A percentile compares a stretch with the other conserved stretches of the same genome.
These are phyloP conservation scores for Trichoderma gracile DNA, from an alignment of 2,329 filamentous ascomycete genomes.

Conservation along the genomic window DNA sequence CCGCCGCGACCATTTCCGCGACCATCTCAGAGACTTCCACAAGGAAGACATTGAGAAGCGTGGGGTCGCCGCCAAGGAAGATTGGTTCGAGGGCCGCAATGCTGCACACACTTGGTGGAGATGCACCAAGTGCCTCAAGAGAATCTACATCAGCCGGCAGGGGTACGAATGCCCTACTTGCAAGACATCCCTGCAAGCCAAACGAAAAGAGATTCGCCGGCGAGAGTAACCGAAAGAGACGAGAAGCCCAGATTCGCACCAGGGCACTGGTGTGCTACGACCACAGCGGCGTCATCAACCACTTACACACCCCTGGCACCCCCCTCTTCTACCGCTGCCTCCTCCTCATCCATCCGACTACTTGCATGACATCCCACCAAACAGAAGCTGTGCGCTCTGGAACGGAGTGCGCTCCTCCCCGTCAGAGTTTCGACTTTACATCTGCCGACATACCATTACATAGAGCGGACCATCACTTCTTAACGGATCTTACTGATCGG, in stretches of 20 bases:
- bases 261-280: not conserved
- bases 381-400: not conserved
- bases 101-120: constrained; percentile 53
- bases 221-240: constrained; percentile 27
- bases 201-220: constrained; percentile 42
- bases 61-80: constrained; percentile 39
- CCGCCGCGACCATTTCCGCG: constrained; percentile 58
- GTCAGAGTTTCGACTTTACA: constrained; percentile 19
- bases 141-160: constrained; percentile 44
- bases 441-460: constrained; percentile 17
- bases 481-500: constrained; percentile 14
- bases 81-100: constrained; percentile 45
- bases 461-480: not conserved
- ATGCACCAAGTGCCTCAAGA: constrained; percentile 53
- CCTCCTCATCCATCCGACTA: not conserved
- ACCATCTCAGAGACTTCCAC: constrained; percentile 58
- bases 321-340: not conserved
- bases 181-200: constrained; percentile 48
- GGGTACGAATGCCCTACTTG: constrained; percentile 52
- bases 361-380: constrained; percentile 14
- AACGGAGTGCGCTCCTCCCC: not conserved
- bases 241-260: constrained; percentile 6
- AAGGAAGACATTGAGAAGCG: constrained; percentile 56
- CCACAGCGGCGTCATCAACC: constrained; percentile 2
- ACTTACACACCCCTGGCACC: not conserved